Percentiles rank a stretch among this genome's conserved stretches.
Conservation (phyloP, 192 early-diverging fungal genomes). For the Diversispora eburnea region DNA sequence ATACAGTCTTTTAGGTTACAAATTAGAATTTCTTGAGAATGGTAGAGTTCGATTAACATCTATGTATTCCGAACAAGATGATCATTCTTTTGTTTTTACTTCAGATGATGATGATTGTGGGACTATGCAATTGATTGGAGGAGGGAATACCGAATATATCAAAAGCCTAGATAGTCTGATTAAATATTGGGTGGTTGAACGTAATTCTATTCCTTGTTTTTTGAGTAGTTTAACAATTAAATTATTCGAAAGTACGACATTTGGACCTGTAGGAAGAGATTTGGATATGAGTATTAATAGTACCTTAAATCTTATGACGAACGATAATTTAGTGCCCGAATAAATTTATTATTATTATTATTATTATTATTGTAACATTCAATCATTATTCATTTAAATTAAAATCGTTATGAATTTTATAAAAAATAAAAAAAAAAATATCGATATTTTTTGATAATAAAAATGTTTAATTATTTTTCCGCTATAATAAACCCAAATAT, state of each 20-base stretch:
- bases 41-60: conserved; percentile 75
- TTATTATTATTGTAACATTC: neutral
- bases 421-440: too few relatives aligned
- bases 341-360: neutral
- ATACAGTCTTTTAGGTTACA: conserved; percentile 67
- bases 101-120: conserved; percentile 64
- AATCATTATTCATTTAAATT: too few relatives aligned
- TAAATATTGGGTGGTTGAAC: conserved; percentile 64
- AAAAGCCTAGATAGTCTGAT: conserved; percentile 54
- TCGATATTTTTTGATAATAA: too few relatives aligned
- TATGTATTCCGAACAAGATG: conserved; percentile 54
- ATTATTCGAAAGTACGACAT: conserved; percentile 48
- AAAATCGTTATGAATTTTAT: too few relatives aligned
- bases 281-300: conserved; percentile 2
- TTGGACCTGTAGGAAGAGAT: neutral
- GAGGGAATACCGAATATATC: conserved; percentile 59
- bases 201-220: conserved; percentile 77
- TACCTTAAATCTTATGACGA: neutral
- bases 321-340: neutral
- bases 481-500: too few relatives aligned
- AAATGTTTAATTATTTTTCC: too few relatives aligned
- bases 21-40: conserved; percentile 62
- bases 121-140: conserved; percentile 65
- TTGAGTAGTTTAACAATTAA: conserved; percentile 71
- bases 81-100: conserved; percentile 72